A percentile compares a stretch with the other conserved stretches of the same genome.
Conservation (phyloP, 2,329 filamentous ascomycete species). For the Purpureocillium lavendulum region DNA sequence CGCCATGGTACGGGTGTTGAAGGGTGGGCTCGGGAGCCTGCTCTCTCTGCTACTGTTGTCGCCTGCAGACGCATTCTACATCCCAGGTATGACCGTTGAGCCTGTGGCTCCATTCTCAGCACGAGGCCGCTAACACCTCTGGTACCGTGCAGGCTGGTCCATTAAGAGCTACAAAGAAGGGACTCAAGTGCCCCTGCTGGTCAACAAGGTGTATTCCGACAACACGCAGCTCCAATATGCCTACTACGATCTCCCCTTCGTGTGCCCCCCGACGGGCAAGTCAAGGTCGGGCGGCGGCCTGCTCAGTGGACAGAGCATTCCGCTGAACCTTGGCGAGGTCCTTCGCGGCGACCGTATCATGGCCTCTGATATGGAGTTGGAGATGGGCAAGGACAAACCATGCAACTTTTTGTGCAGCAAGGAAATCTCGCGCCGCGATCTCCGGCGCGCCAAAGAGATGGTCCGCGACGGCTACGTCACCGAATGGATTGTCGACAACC, state of each 20-base stretch:
- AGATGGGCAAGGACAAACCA: slow-evolving; percentile 67
- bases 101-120: too few species aligned
- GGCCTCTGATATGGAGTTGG: slow-evolving; percentile 73
- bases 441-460: slow-evolving; percentile 62
- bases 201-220: slow-evolving; percentile 89
- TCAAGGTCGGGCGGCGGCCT: slow-evolving; percentile 57
- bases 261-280: slow-evolving; percentile 69
- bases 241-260: slow-evolving; percentile 81
- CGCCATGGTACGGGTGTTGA: slow-evolving; percentile 13
- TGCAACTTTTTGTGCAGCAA: slow-evolving; percentile 66
- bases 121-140: slow-evolving; percentile 7
- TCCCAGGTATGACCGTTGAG: slow-evolving; percentile 57
- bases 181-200: slow-evolving; percentile 73
- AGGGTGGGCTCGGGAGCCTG: slow-evolving; percentile 26
- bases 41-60: slow-evolving; percentile 32
- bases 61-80: slow-evolving; percentile 62
- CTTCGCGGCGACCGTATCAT: slow-evolving; percentile 80
- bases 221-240: slow-evolving; percentile 86
- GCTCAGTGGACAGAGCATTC: slow-evolving; percentile 67
- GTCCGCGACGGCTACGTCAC: slow-evolving; percentile 76
- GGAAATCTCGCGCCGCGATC: slow-evolving; percentile 53
- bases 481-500: slow-evolving; percentile 90
- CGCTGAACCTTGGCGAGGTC: slow-evolving; percentile 80
- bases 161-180: slow-evolving; percentile 70
- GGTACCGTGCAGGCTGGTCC: slow-evolving; percentile 64